Evolutionary conservation across 306 rosid species (phyloP), one percentile per base, ranked within the genome.

Genomic region (Cucurbita pepo): DNA sequence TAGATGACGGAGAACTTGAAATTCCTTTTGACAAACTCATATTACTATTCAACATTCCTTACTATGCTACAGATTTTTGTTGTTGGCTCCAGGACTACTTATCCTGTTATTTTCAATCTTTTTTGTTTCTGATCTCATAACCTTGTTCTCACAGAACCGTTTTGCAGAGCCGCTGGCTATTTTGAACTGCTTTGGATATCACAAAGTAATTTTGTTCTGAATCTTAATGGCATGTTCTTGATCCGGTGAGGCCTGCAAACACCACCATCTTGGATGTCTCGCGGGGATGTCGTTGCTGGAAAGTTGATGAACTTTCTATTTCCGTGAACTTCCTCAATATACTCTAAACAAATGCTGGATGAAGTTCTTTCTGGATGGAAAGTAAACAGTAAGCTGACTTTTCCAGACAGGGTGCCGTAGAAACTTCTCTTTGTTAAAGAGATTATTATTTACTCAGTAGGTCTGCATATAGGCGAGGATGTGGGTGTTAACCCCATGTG

Each of bases 401-500:
- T 65, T 41, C 54, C n/a, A 43, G 53, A 47, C 25, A 30, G 25
- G 43, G 6, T 69, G 15, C 14, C 14, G 25, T 22, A 50, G 41
- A 69, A 41, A 41, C 11, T 69, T 69, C 10, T 69, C 11, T 69
- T 69, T 34, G 56, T 50, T 25, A 69, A 69, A 48, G 21, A 22
- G n/a, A 70, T 13, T 70, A 18, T 15, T 45, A 18, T 15, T 45
- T 70, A n/a, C 25, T 16, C 34, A 14, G 57, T 70, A 70, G 59
- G 74, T 70, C 36, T 12, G 19, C 25, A 48, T 48, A 69, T 22
- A 50, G 73, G 57, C 52, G 44, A 51, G 16, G 5, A 70, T 60
- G 74, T 51, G 74, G 74, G 47, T 50, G 22, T 51, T 52, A 48
- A 70, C 25, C 60, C 58, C 59, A 70, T 70, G 74, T 50, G 74